Conservation (phyloP, 2,329 filamentous ascomycete genomes). For the Colletotrichum sp. region DNA sequence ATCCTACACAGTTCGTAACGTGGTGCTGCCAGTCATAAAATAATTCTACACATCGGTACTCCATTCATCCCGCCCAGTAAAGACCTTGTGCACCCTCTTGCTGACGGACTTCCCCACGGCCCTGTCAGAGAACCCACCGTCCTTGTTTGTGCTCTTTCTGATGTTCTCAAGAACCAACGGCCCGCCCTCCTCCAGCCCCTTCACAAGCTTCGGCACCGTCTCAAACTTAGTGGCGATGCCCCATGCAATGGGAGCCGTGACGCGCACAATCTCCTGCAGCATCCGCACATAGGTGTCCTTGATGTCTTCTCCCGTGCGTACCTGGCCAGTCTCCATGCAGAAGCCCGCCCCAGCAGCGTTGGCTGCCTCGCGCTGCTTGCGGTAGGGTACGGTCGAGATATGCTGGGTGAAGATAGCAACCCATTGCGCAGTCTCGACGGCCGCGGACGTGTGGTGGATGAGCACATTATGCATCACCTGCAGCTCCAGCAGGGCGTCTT, state of each 20-base stretch:
- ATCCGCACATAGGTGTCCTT: conserved; percentile 75
- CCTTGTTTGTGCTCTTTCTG: conserved; percentile 59
- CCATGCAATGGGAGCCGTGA: conserved; percentile 75
- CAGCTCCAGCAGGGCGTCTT: conserved; percentile 73
- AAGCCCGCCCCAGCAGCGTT: conserved; percentile 65
- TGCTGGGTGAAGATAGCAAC: conserved; percentile 78
- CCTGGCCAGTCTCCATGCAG: conserved; percentile 81
- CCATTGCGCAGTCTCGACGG: conserved; percentile 74
- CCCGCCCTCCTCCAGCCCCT: conserved; percentile 63
- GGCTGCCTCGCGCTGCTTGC: conserved; percentile 54
- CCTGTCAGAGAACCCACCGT: conserved; percentile 61
- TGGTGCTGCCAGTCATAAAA: not conserved
- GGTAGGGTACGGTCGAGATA: conserved; percentile 78
- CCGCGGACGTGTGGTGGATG: conserved; percentile 70
- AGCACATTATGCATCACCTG: conserved; percentile 71
- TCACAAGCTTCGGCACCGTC: conserved; percentile 62
- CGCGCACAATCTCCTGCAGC: conserved; percentile 75
- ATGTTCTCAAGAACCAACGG: conserved; percentile 67
- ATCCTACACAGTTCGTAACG: not conserved
- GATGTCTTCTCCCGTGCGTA: conserved; percentile 69
- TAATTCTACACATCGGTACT: conserved; percentile 56
- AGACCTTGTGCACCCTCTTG: conserved; percentile 63
- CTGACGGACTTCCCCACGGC: conserved; percentile 64
- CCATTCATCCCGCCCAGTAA: conserved; percentile 59
- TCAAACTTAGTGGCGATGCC: conserved; percentile 69